Evolutionary conservation across 2,329 filamentous ascomycete genomes (phyloP).

Genomic region (Pseudocercospora ulei): DNA sequence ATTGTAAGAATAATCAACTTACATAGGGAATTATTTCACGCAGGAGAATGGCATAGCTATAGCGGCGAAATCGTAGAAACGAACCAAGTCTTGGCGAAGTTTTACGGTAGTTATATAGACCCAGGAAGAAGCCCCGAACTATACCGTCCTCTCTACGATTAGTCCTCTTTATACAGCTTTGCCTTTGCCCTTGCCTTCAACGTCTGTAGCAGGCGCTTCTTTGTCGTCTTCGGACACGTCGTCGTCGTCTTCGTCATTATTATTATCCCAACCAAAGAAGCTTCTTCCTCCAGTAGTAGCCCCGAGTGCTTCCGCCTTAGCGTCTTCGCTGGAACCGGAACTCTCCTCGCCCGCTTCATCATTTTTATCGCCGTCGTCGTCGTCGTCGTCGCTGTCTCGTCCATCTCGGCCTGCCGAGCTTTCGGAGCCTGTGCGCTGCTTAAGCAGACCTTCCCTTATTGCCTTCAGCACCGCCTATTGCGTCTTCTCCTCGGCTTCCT

Average conservation of each 20-base stretch:
- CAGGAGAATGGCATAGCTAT: not conserved
- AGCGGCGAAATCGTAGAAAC: not conserved
- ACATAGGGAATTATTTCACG: too few species aligned
- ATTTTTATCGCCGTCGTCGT: too few species aligned
- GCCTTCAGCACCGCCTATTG: constrained; percentile 62
- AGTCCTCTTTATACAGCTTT: constrained; percentile 22
- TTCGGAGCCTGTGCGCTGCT: constrained; percentile 37
- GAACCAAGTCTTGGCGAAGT: too few species aligned
- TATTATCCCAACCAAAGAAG: constrained; percentile 70
- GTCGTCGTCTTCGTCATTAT: constrained; percentile 57
- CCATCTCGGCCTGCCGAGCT: constrained; percentile 41
- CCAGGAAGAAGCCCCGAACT: not conserved
- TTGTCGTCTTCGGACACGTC: constrained; percentile 43
- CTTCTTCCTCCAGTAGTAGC: constrained; percentile 35
- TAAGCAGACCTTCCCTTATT: constrained; percentile 53
- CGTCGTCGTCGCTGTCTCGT: constrained; percentile 30
- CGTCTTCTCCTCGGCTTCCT: constrained; percentile 77
- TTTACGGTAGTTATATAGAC: not conserved
- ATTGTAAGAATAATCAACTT: not conserved
- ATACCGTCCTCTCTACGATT: too few species aligned
- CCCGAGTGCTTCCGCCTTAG: constrained; percentile 34
- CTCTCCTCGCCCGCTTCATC: constrained; percentile 29
- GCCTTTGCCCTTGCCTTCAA: constrained; percentile 41
- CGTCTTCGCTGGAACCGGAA: constrained; percentile 28
- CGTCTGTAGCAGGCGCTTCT: constrained; percentile 16